These are phyloP conservation scores for Salvia hispanica DNA, from an alignment of 257 asterid species.

Conservation along the genomic window DNA sequence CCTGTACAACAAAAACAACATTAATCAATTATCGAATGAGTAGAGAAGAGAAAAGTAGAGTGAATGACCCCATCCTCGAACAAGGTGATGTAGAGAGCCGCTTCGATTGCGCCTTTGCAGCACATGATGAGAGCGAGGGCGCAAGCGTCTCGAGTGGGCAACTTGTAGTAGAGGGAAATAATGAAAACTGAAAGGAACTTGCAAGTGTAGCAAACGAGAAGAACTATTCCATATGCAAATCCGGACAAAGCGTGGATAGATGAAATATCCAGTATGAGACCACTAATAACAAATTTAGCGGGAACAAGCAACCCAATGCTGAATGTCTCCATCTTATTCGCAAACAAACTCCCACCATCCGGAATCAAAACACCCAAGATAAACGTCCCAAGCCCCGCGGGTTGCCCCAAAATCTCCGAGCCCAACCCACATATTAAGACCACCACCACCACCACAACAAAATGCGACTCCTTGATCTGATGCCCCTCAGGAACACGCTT, in stretches of 20 bases:
- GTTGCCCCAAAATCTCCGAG: conserved; percentile 52
- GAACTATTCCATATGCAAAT: conserved; percentile 22
- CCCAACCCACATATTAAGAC: conserved; percentile 42
- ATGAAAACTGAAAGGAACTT: conserved; percentile 50
- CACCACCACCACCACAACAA: conserved; percentile 34
- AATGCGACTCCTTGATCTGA: conserved; percentile 49
- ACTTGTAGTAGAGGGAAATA: conserved; percentile 38
- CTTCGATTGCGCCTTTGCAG: conserved; percentile 62
- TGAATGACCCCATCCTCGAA: conserved; percentile 46
- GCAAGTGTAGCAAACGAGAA: conserved; percentile 39
- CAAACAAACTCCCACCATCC: not conserved
- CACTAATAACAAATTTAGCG: conserved; percentile 41
- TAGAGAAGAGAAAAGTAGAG: no score
- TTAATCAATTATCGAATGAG: not conserved
- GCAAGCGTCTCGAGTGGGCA: conserved; percentile 45
- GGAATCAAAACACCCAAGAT: conserved; percentile 21
- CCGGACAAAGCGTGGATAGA: conserved; percentile 21
- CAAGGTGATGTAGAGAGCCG: conserved; percentile 42
- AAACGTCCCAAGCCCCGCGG: conserved; percentile 51
- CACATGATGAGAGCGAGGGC: conserved; percentile 63
- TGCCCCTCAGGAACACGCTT: conserved; percentile 45
- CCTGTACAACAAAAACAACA: conserved; percentile 34
- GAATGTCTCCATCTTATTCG: conserved; percentile 1
- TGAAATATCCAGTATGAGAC: conserved; percentile 40
- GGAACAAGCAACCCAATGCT: conserved; percentile 50